Conservation (phyloP, 352 stramenopile genomes). For the Pythium rhizo-oryzae region DNA sequence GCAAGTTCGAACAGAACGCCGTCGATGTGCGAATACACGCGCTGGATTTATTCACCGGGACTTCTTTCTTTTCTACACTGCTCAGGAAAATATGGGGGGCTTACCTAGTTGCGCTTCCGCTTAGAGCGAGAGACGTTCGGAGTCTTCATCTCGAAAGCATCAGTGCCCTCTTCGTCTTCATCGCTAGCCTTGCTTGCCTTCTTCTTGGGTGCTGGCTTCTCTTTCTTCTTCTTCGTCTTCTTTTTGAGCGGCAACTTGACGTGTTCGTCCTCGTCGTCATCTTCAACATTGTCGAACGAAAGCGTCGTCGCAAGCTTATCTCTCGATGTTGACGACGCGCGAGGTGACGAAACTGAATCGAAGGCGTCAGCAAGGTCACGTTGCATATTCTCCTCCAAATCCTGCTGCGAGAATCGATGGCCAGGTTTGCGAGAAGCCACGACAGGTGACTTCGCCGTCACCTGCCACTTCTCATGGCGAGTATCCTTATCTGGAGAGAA, state of each 20-base stretch:
- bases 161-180: conserved; percentile 20
- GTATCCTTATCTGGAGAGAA: conserved; percentile 50
- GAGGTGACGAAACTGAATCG: conserved; percentile 34
- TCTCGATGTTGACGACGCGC: background rate
- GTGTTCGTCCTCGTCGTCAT: conserved; percentile 36
- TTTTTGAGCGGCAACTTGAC: conserved; percentile 56
- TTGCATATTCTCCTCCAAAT: conserved; percentile 69
- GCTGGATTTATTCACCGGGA: background rate
- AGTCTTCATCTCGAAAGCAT: conserved; percentile 26
- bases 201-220: conserved; percentile 24
- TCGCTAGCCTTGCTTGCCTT: conserved; percentile 37
- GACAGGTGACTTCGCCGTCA: conserved; percentile 60
- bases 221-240: conserved; percentile 30
- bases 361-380: conserved; percentile 53
- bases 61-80: background rate
- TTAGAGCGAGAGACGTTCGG: conserved; percentile 26
- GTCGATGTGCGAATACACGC: background rate
- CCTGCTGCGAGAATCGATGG: conserved; percentile 28
- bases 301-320: conserved; percentile 24
- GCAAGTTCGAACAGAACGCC: background rate
- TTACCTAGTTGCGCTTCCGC: conserved; percentile 31
- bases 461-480: conserved; percentile 50
- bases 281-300: conserved; percentile 21
- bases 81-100: background rate
- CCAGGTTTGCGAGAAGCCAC: conserved; percentile 33